A percentile compares a stretch with the other conserved stretches of the same genome.
These are phyloP conservation scores for Phialophora verrucosa DNA, from an alignment of 2,329 filamentous ascomycete species.

Conservation along the genomic window DNA sequence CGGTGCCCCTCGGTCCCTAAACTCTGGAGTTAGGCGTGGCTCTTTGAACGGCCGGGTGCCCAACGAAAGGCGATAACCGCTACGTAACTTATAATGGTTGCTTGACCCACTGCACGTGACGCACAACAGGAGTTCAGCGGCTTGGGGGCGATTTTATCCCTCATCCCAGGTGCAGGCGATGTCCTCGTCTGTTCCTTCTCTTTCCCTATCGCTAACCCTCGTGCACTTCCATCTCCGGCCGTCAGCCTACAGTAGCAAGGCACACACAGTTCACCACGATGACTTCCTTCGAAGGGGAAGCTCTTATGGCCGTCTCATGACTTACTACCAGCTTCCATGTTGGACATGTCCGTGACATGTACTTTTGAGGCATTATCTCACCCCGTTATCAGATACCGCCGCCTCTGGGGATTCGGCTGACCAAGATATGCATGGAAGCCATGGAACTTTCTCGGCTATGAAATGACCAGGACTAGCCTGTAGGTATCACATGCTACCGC, in stretches of 20 bases:
- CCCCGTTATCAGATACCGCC: neutral
- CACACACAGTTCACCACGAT: neutral
- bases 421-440: slow-evolving; percentile 11
- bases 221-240: neutral
- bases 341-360: neutral
- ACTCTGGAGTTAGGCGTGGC: neutral
- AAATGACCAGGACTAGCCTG: neutral
- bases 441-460: slow-evolving; percentile 7
- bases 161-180: neutral
- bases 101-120: neutral
- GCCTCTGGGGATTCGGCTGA: neutral
- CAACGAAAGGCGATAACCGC: neutral
- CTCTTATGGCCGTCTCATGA: neutral
- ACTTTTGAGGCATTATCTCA: neutral
- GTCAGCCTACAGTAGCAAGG: neutral
- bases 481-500: slow-evolving; percentile 3
- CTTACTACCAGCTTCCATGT: too few relatives aligned
- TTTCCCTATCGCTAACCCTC: neutral
- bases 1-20: neutral
- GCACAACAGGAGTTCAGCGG: neutral
- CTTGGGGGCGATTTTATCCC: slow-evolving; percentile 8
- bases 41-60: neutral
- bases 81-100: neutral
- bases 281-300: neutral
- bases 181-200: neutral